Conservation (phyloP, 2,329 filamentous ascomycete genomes). For the Arthroderma uncinatum region DNA sequence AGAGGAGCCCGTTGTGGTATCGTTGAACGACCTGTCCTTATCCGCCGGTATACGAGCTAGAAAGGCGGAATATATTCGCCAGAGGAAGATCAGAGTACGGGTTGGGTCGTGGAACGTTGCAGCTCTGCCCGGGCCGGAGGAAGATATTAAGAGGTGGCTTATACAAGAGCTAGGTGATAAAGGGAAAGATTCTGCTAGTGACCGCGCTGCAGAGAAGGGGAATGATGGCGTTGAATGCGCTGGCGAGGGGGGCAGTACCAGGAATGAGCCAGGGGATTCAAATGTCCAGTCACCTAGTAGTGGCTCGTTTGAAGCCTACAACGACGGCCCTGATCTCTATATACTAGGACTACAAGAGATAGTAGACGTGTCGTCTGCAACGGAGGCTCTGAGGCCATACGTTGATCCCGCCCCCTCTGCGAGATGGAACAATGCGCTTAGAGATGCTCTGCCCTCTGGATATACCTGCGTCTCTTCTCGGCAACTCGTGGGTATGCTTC, state of each 20-base stretch:
- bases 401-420: slow-evolving; percentile 59
- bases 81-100: slow-evolving; percentile 68
- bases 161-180: slow-evolving; percentile 40
- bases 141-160: slow-evolving; percentile 84
- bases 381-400: slow-evolving; percentile 67
- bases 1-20: slow-evolving; percentile 9
- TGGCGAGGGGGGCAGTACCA: neutral
- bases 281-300: neutral
- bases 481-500: slow-evolving; percentile 73
- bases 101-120: slow-evolving; percentile 95
- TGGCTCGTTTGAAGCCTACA: slow-evolving; percentile 37
- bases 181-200: too few relatives aligned
- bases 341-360: slow-evolving; percentile 86
- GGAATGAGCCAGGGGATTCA: neutral
- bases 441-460: slow-evolving; percentile 60
- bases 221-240: slow-evolving; percentile 17
- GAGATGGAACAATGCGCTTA: slow-evolving; percentile 70
- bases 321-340: slow-evolving; percentile 73
- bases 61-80: slow-evolving; percentile 65
- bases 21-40: slow-evolving; percentile 32
- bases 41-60: slow-evolving; percentile 57
- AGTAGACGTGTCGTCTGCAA: slow-evolving; percentile 64
- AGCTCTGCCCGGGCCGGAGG: slow-evolving; percentile 69
- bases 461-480: slow-evolving; percentile 69
- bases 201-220: slow-evolving; percentile 27